Percentiles rank a stretch among this genome's conserved stretches.
These are phyloP conservation scores for Aspergillus transmontanensis DNA, from an alignment of 2,329 filamentous ascomycete genomes.

Conservation along the genomic window DNA sequence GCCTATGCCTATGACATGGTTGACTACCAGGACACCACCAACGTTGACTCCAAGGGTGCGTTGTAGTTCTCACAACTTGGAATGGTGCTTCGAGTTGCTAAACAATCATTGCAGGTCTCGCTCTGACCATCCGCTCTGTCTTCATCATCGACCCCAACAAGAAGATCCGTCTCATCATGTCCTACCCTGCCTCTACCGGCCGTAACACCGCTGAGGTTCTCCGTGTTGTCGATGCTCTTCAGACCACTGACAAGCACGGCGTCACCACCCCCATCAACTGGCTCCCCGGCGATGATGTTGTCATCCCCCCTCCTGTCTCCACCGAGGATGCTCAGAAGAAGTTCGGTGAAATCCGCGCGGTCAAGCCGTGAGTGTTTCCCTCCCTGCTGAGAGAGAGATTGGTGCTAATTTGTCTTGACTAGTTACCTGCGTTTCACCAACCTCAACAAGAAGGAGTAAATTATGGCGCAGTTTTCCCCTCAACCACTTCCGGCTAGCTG, in stretches of 20 bases:
- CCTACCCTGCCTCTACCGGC: constrained; percentile 89
- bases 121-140: constrained; percentile 92
- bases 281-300: constrained; percentile 86
- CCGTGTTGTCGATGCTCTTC: constrained; percentile 76
- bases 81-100: constrained; percentile 4
- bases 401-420: constrained; percentile 6
- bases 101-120: constrained; percentile 52
- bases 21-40: constrained; percentile 80
- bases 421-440: constrained; percentile 43
- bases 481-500: not conserved
- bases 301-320: constrained; percentile 80
- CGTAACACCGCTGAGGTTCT: constrained; percentile 80
- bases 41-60: constrained; percentile 71
- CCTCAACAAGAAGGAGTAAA: constrained; percentile 39
- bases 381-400: not conserved
- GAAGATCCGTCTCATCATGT: constrained; percentile 89
- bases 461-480: constrained; percentile 1
- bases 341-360: constrained; percentile 71
- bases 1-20: constrained; percentile 82
- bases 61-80: not conserved
- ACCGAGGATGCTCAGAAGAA: constrained; percentile 86
- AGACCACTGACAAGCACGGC: constrained; percentile 85
- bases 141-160: constrained; percentile 95
- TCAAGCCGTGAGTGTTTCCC: constrained; percentile 55
- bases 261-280: constrained; percentile 91